Conservation (phyloP, 805 yeast species). For the Saccharomyces paradoxus region DNA sequence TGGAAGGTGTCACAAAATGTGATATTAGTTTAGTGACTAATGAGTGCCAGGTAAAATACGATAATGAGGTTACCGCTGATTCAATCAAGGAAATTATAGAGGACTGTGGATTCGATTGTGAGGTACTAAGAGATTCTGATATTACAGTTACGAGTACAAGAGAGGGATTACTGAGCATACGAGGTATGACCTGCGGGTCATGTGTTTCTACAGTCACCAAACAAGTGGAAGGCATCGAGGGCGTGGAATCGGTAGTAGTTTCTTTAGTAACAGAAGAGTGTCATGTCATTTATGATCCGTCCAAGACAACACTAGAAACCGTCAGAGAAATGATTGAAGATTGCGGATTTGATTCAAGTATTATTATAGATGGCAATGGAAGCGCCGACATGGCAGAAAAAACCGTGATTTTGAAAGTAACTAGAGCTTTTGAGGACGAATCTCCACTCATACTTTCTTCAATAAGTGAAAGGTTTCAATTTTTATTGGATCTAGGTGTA, state of each 20-base stretch:
- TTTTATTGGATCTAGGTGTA: conserved; percentile 5
- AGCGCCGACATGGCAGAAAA: neutral
- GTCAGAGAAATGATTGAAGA: conserved; percentile 57
- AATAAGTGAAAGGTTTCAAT: conserved; percentile 1
- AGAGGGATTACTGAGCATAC: conserved; percentile 11
- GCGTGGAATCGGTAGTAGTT: conserved; percentile 50
- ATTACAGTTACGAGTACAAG: neutral
- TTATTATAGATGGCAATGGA: neutral
- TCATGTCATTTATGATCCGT: conserved; percentile 39
- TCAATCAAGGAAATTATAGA: conserved; percentile 49
- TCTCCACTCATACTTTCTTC: neutral
- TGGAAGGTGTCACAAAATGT: conserved; percentile 45
- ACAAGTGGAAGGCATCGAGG: conserved; percentile 41
- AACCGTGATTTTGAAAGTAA: neutral
- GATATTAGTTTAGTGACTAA: conserved; percentile 70
- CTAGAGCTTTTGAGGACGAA: neutral
- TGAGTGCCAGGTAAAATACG: conserved; percentile 53
- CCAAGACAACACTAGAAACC: conserved; percentile 25
- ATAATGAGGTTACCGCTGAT: conserved; percentile 25
- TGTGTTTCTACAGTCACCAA: conserved; percentile 63
- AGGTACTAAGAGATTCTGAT: conserved; percentile 6
- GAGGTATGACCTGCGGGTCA: conserved; percentile 90
- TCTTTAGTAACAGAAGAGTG: conserved; percentile 76
- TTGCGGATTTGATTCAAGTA: conserved; percentile 59
- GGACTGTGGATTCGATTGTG: conserved; percentile 64